phyloP scores from a whole-genome alignment of 2,329 filamentous ascomycete species.

The Mariannaea elegans region DNA sequence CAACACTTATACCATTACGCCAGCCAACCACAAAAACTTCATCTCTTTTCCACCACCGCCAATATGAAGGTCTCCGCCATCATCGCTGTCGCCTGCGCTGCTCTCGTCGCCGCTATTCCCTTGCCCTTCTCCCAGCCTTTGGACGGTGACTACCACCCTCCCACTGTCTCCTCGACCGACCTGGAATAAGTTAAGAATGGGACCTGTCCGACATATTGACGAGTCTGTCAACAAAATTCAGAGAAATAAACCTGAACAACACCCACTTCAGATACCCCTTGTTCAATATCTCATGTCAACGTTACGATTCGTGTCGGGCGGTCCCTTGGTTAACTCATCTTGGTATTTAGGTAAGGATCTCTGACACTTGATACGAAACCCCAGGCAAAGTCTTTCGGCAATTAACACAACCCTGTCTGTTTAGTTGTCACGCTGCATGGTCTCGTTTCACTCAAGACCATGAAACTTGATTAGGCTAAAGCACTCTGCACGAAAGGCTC shows the following conservation, averaged over 20 bases:
- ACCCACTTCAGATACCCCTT: neutral
- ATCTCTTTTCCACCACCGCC: neutral
- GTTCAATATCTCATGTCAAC: neutral
- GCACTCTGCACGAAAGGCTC: neutral
- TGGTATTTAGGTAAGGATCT: neutral
- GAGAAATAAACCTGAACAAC: no score
- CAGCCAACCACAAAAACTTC: neutral
- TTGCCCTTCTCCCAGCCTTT: slow-evolving; percentile 11
- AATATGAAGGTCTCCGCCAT: slow-evolving; percentile 20
- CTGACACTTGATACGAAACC: no score
- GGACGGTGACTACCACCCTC: slow-evolving; percentile 1
- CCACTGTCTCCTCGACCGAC: slow-evolving; percentile 13
- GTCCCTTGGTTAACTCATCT: neutral
- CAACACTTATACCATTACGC: neutral
- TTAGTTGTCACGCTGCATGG: neutral
- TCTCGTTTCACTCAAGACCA: neutral
- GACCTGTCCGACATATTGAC: neutral
- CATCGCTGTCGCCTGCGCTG: slow-evolving; percentile 10
- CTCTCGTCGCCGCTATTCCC: slow-evolving; percentile 8
- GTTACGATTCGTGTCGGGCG: neutral
- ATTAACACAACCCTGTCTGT: neutral
- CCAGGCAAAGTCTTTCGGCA: neutral
- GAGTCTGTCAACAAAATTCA: neutral
- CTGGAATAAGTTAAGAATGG: slow-evolving; percentile 5
- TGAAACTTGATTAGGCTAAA: neutral